A percentile compares a stretch with the other conserved stretches of the same genome.
phyloP scores from a whole-genome alignment of 2,329 filamentous ascomycete genomes.

The Aureobasidium sp. region DNA sequence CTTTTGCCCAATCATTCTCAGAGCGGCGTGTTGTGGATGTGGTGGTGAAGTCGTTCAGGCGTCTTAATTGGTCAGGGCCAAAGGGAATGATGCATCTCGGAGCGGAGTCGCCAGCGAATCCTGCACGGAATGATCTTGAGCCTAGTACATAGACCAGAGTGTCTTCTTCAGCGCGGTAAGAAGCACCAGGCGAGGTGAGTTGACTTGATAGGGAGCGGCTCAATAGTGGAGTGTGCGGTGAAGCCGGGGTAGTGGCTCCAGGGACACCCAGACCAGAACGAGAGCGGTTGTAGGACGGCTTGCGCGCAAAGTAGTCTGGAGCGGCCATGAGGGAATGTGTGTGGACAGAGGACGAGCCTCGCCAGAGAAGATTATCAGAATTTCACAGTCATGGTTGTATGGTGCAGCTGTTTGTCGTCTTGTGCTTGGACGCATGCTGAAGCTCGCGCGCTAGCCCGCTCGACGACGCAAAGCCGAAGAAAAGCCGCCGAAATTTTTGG shows the following conservation, averaged over 20 bases:
- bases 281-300: slow-evolving; percentile 6
- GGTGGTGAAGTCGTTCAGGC: slow-evolving; percentile 71
- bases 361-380: background rate
- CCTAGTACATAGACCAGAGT: slow-evolving; percentile 77
- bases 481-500: slow-evolving; percentile 4
- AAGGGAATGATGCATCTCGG: slow-evolving; percentile 68
- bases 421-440: background rate
- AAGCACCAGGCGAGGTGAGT: slow-evolving; percentile 51
- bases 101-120: slow-evolving; percentile 75
- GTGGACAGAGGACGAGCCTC: slow-evolving; percentile 7
- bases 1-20: slow-evolving; percentile 56
- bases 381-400: background rate
- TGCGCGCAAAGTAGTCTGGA: slow-evolving; percentile 14
- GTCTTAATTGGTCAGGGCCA: slow-evolving; percentile 66
- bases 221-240: slow-evolving; percentile 51
- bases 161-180: slow-evolving; percentile 63
- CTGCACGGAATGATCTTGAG: slow-evolving; percentile 68
- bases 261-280: background rate
- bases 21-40: slow-evolving; percentile 45
- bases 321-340: slow-evolving; percentile 7
- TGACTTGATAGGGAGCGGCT: slow-evolving; percentile 53
- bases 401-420: background rate
- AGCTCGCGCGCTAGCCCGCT: background rate
- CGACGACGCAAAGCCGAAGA: background rate
- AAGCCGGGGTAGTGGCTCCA: slow-evolving; percentile 49